A percentile compares a stretch with the other conserved stretches of the same genome.
Conservation (phyloP, 1,284 basidiomycete species). For the Apiotrichum porosum region DNA sequence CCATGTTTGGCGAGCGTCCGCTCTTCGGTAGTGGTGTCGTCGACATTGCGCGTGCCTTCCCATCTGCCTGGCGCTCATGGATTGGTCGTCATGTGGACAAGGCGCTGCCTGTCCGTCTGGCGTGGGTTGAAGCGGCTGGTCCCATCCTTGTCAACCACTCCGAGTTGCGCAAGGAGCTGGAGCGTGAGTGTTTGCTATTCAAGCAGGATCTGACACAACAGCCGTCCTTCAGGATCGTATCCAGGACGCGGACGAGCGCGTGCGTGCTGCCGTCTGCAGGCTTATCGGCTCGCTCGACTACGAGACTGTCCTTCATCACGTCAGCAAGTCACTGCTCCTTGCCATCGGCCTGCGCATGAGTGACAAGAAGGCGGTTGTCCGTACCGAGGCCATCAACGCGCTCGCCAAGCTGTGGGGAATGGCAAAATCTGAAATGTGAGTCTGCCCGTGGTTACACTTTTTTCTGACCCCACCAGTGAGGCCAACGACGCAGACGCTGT, state of each 20-base stretch:
- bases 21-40: constrained; percentile 54
- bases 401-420: constrained; percentile 74
- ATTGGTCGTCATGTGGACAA: constrained; percentile 75
- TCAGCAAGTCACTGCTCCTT: constrained; percentile 62
- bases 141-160: constrained; percentile 62
- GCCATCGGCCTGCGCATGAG: constrained; percentile 66
- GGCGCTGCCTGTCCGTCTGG: constrained; percentile 62
- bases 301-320: constrained; percentile 79
- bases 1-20: constrained; percentile 73
- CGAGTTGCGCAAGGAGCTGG: constrained; percentile 64
- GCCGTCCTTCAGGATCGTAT: constrained; percentile 65
- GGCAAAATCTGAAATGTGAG: constrained; percentile 84
- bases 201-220: constrained; percentile 40
- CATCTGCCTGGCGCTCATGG: constrained; percentile 82
- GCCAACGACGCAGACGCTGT: constrained; percentile 68
- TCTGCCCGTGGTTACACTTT: no score
- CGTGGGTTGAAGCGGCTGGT: constrained; percentile 69
- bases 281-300: constrained; percentile 81
- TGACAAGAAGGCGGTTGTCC: constrained; percentile 82
- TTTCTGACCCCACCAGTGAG: constrained; percentile 70
- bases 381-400: constrained; percentile 71
- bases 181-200: constrained; percentile 54
- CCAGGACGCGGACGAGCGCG: constrained; percentile 83
- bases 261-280: constrained; percentile 78
- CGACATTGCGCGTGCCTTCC: constrained; percentile 72